Percentiles rank a stretch among this genome's conserved stretches.
Conservation (phyloP, 1,284 basidiomycete species). For the Stygiomarasmius scandens region DNA sequence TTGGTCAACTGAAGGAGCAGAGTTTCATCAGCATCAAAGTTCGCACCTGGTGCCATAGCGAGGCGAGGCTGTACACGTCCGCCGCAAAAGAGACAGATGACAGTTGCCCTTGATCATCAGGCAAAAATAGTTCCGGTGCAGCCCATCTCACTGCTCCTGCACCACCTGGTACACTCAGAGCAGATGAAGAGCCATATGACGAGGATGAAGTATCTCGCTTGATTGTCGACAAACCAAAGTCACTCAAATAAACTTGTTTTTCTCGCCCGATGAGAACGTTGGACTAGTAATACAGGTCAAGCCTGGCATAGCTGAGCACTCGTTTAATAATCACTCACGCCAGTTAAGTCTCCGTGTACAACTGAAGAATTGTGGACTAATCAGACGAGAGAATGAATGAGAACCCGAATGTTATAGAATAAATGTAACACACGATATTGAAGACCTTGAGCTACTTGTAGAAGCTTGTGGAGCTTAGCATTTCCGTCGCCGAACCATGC, state of each 20-base stretch:
- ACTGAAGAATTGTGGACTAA: slow-evolving; percentile 8
- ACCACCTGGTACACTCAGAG: slow-evolving; percentile 9
- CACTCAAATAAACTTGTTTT: slow-evolving; percentile 28
- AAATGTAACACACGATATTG: slow-evolving; percentile 23
- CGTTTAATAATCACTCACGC: slow-evolving; percentile 16
- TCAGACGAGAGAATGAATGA: background rate
- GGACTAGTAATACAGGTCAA: slow-evolving; percentile 12
- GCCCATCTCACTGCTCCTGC: slow-evolving; percentile 35
- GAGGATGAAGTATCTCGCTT: slow-evolving; percentile 32
- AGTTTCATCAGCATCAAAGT: background rate
- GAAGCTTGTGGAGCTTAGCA: background rate
- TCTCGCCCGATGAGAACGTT: slow-evolving; percentile 36
- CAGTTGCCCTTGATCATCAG: slow-evolving; percentile 5
- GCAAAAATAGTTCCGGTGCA: slow-evolving; percentile 30
- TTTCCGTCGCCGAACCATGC: background rate
- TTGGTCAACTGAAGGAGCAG: background rate
- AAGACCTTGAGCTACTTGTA: slow-evolving; percentile 19
- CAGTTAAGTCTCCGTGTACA: slow-evolving; percentile 28
- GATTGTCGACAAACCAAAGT: slow-evolving; percentile 42
- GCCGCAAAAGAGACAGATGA: slow-evolving; percentile 19
- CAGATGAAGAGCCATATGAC: slow-evolving; percentile 31
- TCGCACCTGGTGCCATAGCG: slow-evolving; percentile 29
- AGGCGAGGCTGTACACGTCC: slow-evolving; percentile 32
- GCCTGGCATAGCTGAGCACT: no score
- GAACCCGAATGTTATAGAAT: no score